phyloP scores from a whole-genome alignment of 106 monocot genomes.

The Dendrobium officinale region DNA sequence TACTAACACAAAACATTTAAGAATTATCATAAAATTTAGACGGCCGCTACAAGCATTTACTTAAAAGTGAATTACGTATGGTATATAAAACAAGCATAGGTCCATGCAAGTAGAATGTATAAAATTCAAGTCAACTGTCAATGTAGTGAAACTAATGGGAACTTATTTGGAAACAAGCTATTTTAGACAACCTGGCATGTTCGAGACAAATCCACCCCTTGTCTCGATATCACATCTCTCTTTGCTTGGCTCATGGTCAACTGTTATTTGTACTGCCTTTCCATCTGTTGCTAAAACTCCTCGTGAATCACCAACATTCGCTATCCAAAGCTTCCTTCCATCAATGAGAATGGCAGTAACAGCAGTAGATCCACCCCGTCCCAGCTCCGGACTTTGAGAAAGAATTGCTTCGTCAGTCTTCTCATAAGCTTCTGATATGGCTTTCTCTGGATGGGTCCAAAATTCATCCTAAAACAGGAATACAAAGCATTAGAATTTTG shows the following conservation, averaged over 20 bases:
- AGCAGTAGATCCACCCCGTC: constrained; percentile 69
- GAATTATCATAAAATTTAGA: not conserved
- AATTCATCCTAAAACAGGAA: constrained; percentile 47
- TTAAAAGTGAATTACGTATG: not conserved
- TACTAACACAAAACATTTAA: not conserved
- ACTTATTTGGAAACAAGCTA: not conserved
- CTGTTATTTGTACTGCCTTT: constrained; percentile 44
- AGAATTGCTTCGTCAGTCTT: constrained; percentile 61
- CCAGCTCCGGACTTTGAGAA: constrained; percentile 35
- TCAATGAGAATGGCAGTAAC: constrained; percentile 77
- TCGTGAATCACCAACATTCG: constrained; percentile 75
- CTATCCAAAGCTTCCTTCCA: constrained; percentile 53
- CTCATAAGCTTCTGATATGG: constrained; percentile 54
- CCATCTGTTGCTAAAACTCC: constrained; percentile 51
- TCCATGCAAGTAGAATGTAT: not conserved
- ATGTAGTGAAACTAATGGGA: not conserved
- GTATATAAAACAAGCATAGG: not conserved
- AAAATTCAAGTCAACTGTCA: not conserved
- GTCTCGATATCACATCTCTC: constrained; percentile 66
- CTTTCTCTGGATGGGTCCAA: constrained; percentile 40
- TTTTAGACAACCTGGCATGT: constrained; percentile 60
- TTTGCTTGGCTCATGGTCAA: constrained; percentile 70
- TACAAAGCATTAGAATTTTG: not conserved
- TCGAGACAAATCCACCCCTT: constrained; percentile 80
- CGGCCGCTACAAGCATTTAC: not conserved